Evolutionary conservation across 768 basidiomycete species (phyloP).

Genomic region (Calocera cornea): DNA sequence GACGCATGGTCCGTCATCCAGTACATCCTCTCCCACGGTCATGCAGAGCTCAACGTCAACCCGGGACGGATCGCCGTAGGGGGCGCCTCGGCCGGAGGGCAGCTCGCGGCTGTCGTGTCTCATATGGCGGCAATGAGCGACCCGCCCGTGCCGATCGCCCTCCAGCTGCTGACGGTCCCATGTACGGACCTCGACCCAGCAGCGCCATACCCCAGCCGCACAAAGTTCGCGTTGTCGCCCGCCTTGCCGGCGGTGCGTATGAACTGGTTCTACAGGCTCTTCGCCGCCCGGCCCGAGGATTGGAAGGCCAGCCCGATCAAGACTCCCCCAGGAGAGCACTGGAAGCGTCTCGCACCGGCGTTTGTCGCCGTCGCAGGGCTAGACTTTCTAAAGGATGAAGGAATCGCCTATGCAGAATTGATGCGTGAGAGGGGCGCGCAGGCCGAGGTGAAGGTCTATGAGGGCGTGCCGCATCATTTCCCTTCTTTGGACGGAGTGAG

Average conservation of each 20-base stretch:
- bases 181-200: conserved; percentile 41
- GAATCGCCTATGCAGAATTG: conserved; percentile 47
- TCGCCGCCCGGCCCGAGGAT: conserved; percentile 49
- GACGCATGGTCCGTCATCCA: conserved; percentile 54
- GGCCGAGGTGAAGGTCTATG: conserved; percentile 43
- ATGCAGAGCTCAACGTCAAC: conserved; percentile 35
- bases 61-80: conserved; percentile 48
- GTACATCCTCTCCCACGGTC: conserved; percentile 44
- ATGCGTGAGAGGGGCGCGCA: conserved; percentile 39
- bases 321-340: conserved; percentile 42
- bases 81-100: conserved; percentile 62
- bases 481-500: not conserved
- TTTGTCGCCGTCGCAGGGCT: conserved; percentile 53
- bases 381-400: conserved; percentile 57
- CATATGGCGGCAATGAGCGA: conserved; percentile 42
- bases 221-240: conserved; percentile 41
- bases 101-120: conserved; percentile 50
- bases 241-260: conserved; percentile 51
- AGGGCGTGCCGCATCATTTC: conserved; percentile 33
- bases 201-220: conserved; percentile 37
- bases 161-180: conserved; percentile 57
- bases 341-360: conserved; percentile 39
- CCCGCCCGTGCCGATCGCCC: conserved; percentile 41
- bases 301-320: conserved; percentile 56
- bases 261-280: conserved; percentile 60